phyloP scores from a whole-genome alignment of 306 rosid species.

The Corylus americana region DNA sequence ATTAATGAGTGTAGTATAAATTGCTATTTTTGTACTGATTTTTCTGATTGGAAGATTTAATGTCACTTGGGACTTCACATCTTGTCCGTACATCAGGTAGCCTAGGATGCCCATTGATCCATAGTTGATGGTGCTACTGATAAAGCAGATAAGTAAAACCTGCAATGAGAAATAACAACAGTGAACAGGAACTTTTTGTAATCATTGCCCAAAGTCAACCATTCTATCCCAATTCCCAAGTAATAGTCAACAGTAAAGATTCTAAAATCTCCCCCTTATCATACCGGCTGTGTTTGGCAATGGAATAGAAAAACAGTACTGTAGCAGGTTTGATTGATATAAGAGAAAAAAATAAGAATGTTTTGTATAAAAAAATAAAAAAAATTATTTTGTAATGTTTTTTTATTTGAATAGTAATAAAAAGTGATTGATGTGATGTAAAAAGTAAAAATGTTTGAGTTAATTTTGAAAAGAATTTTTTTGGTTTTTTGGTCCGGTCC shows the following conservation, averaged over 20 bases:
- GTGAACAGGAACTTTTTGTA: no score
- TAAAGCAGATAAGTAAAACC: conserved; percentile 63
- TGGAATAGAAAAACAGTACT: no score
- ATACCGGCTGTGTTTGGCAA: no score
- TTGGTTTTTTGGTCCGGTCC: no score
- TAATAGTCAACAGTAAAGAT: not conserved
- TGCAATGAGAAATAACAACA: conserved; percentile 27
- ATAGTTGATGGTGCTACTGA: conserved; percentile 48
- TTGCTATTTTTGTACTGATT: conserved; percentile 54
- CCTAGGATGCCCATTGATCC: conserved; percentile 61
- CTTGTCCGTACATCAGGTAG: conserved; percentile 60
- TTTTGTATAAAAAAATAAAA: no score
- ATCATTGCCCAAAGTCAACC: not conserved
- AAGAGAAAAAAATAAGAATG: no score
- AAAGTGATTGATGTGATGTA: no score
- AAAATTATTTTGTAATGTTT: no score
- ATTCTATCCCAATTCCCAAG: not conserved
- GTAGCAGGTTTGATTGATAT: no score
- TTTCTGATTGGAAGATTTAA: conserved; percentile 55
- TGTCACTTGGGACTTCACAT: conserved; percentile 57
- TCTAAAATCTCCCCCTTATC: not conserved
- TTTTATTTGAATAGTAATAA: no score
- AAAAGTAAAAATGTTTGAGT: no score
- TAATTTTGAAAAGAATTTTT: no score
- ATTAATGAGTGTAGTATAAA: conserved; percentile 57